Base-by-base conservation (phyloP, 2,329 filamentous ascomycete species). In the Diaporthe australafricana region DNA sequence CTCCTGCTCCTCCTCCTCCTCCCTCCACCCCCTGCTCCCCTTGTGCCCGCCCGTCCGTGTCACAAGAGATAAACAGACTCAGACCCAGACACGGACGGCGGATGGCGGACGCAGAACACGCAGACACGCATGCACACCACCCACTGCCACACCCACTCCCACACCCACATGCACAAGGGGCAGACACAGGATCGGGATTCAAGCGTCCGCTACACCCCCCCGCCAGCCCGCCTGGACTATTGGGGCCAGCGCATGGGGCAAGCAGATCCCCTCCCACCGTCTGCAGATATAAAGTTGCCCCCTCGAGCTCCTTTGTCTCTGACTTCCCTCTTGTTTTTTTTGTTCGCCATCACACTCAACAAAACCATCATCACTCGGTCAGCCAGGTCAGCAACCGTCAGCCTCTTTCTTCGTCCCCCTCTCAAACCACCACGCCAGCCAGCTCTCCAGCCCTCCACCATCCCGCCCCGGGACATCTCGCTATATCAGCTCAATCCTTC, bases 201-300 rank as follows among this genome's bases (percentile, higher is more conserved):
- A 38, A 63, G n/a, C 25, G 20, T 22, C 63, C 53, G 70, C 27
- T 16, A 38, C 42, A 55, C 47, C 63, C 63, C 47, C 63, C 63
- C 50, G 53, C 35, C 7, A 25, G 27, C 25, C 22, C 60, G 45
- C 48, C 25, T 5, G 32, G 32, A 35, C 32, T 6, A 25, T 50
- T 70, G 30, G 63, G 12, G 25, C 38, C 22, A 45, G 35, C 55
- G 70, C 50, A 56, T 69, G 63, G 70, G 50, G 56, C 70, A 70
- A 57, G 47, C 38, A 14, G 22, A 62, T 35, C 71, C 52, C n/a
- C 52, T 30, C 17, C 50, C 48, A n/a, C 45, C 38, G 42, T 14
- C 66, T 22, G 35, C 42, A 32, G 53, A 71, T 73, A 73, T 73
- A 73, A 71, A 62, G 68, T 30, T 40, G 38, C 35, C 16, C 38